Evolutionary conservation across 257 asterid species (phyloP), one percentile per base, ranked within the genome.

Genomic region (Verbascum thapsus): DNA sequence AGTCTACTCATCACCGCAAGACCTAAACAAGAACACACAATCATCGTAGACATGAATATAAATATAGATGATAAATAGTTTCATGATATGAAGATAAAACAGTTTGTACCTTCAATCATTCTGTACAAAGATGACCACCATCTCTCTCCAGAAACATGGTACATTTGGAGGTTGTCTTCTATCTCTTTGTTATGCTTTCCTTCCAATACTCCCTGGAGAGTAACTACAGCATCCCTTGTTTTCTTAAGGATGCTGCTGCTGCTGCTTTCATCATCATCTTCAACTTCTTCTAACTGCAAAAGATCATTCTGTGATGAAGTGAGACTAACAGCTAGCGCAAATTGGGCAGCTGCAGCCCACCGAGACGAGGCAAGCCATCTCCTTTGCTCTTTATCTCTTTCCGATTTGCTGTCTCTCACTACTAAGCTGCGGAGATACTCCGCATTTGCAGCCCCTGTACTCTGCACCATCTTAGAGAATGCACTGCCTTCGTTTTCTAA

Each of bases 321-420:
- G 64, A 80, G 90, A 72, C 78, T 83, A 64, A 78, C 78, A 43
- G 77, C 77, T 32, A 83, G 76, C 0, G 90, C 90, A 66, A 65
- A 83, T 71, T 78, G 90, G 0, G 90, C 78, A 26, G 87, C 90
- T 53, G 90, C 87, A 51, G 80, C 78, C 90, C 90, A 83, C 18
- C 85, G 78, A 32, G 85, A 71, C 41, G 90, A 83, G 64, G 83
- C 90, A 39, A 78, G 75, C 90, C 81, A 80, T 68, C 74, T 76
- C 64, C 83, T 74, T 67, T 74, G 85, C 53, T 63, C 75, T 49
- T 75, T 69, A 38, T 66, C 78, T 58, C 61, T 74, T 39, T 40
- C 77, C 26, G 66, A 45, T 58, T 68, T 73, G 61, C 39, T 26
- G 32, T 63, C 68, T 26, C 32, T 26, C 32, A 43, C 71, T 56